phyloP scores from a whole-genome alignment of 176 grass and related monocot species.

The Musa acuminata region DNA sequence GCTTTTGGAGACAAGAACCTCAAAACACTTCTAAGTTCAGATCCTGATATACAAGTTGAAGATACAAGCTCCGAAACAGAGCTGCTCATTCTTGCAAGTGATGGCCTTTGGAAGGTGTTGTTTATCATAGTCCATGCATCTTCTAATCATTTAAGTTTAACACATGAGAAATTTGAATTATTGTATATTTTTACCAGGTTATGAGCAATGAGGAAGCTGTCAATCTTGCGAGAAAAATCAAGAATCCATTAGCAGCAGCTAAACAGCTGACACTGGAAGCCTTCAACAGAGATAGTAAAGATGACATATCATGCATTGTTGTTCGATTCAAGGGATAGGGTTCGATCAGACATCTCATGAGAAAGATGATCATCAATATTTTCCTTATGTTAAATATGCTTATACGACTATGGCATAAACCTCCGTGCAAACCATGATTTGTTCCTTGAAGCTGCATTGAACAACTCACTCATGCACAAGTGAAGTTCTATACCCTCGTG shows the following conservation, averaged over 20 bases:
- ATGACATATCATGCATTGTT: conserved; percentile 23
- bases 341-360: background rate
- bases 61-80: conserved; percentile 5
- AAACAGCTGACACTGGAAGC: conserved; percentile 12
- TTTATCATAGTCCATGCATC: background rate
- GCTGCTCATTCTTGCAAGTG: conserved; percentile 16
- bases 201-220: conserved; percentile 20
- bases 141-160: background rate
- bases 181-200: conserved; percentile 1
- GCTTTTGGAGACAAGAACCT: conserved; percentile 24
- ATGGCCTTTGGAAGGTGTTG: conserved; percentile 21
- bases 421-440: background rate
- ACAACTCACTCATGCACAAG: background rate
- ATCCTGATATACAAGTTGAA: conserved; percentile 7
- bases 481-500: background rate
- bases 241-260: conserved; percentile 14
- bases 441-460: background rate
- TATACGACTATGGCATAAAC: too few species aligned
- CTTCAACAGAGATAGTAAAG: conserved; percentile 10
- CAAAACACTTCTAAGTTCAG: conserved; percentile 8
- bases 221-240: conserved; percentile 1
- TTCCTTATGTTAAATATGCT: background rate
- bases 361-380: background rate
- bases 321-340: background rate
- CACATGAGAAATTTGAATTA: background rate